Base-by-base conservation (phyloP, 2,329 filamentous ascomycete genomes). In the Fusarium annulatum region DNA sequence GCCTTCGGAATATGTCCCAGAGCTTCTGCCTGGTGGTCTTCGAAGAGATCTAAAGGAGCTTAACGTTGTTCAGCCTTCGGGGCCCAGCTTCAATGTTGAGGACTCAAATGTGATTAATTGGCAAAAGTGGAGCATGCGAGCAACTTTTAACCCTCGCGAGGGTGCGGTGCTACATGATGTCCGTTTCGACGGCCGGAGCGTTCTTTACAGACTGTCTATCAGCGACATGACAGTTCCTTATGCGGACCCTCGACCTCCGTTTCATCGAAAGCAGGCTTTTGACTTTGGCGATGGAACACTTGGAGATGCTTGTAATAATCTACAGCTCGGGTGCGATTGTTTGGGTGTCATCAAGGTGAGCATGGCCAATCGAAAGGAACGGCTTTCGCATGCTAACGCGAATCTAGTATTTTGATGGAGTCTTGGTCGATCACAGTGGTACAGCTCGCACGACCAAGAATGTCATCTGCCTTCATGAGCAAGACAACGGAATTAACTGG, bases 401-500 rank as follows among this genome's bases (percentile, higher is more conserved):
- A 2, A 0, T 5, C 0, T 14, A 80, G 78, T 84, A 84, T 34
- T 82, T 84, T 48, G 80, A 84, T 11, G 82, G 80, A 10, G 73
- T 82, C 3, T 69, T 53, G 4, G 49, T 53, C 1, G 33, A 53
- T 80, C 2, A 78, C 72, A 15, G 75, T 9, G 81, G 81, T 14
- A 61, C 64, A 2, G 75, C 78, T 3, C 48, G 90, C 87, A 76
- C 71, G 2, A 73, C 76, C 8, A 90, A 90, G 72, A 81, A 82
- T 41, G 90, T 90, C 2, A 83, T 93, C 36, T 94, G 92, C 66
- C 82, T 93, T 4, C 92, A 94, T 76, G 92, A 94, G 80, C 88
- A 92, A 74, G 92, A 94, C 76, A 88, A 89, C 67, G 92, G 92
- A 3, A 91, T 94, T 49, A 85, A 88, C n/a, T 93, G 91, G 90